phyloP scores from a whole-genome alignment of 108 stramenopile species.

The Cyclotella baltica region DNA sequence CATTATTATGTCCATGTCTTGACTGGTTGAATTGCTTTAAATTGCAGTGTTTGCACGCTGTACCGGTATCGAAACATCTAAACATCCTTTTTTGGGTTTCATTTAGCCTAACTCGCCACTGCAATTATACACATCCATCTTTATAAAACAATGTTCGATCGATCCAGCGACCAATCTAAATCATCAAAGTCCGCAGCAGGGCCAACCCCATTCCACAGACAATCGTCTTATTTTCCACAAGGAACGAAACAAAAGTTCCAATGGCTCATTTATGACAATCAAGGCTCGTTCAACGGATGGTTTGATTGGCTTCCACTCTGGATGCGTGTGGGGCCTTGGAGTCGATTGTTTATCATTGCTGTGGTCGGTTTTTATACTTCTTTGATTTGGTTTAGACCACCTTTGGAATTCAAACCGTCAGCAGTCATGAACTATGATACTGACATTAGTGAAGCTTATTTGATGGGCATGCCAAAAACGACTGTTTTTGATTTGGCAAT shows the following conservation, averaged over 20 bases:
- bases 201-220: slow-evolving; percentile 43
- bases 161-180: not conserved
- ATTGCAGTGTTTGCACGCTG: no score
- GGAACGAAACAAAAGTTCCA: slow-evolving; percentile 12
- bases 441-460: slow-evolving; percentile 16
- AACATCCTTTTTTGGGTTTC: no score
- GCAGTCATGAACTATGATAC: not conserved
- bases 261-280: slow-evolving; percentile 56
- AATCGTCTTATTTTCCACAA: slow-evolving; percentile 33
- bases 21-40: no score
- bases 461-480: slow-evolving; percentile 40
- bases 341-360: slow-evolving; percentile 35
- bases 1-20: no score
- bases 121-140: no score
- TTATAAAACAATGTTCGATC: slow-evolving; percentile 10
- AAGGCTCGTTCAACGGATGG: slow-evolving; percentile 70
- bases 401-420: slow-evolving; percentile 34
- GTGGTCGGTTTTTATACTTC: slow-evolving; percentile 37
- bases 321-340: slow-evolving; percentile 79
- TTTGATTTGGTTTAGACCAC: slow-evolving; percentile 44
- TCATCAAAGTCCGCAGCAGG: slow-evolving; percentile 34
- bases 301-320: slow-evolving; percentile 79
- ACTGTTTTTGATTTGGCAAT: slow-evolving; percentile 28
- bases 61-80: no score
- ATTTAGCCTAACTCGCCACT: no score